These are phyloP conservation scores for Phoma sp. DNA, from an alignment of 2,329 filamentous ascomycete genomes.

Conservation along the genomic window DNA sequence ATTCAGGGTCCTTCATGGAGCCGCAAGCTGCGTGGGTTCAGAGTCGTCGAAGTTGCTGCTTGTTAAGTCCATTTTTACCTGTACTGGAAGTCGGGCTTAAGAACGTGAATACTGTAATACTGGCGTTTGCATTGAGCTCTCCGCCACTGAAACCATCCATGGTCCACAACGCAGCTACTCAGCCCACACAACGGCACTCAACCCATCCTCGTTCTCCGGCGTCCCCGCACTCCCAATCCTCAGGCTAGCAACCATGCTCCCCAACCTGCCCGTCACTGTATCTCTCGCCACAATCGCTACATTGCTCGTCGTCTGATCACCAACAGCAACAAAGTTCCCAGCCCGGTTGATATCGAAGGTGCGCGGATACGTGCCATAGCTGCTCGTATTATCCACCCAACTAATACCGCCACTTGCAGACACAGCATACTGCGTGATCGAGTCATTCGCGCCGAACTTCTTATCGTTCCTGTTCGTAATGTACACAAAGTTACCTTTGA, in stretches of 20 bases:
- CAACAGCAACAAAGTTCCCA: constrained; percentile 40
- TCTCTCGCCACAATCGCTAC: constrained; percentile 43
- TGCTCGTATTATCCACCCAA: constrained; percentile 38
- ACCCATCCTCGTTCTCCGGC: constrained; percentile 41
- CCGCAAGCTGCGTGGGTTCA: too few species aligned
- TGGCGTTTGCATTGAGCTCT: too few species aligned
- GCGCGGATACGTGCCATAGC: constrained; percentile 43
- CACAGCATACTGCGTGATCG: constrained; percentile 44
- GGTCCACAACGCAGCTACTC: constrained; percentile 25
- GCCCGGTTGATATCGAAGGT: constrained; percentile 46
- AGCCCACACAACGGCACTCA: constrained; percentile 45
- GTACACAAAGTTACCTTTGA: constrained; percentile 45
- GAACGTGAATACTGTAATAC: too few species aligned
- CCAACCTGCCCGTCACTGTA: constrained; percentile 35
- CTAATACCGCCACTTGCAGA: constrained; percentile 33
- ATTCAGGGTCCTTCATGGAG: too few species aligned
- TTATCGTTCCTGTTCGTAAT: constrained; percentile 47
- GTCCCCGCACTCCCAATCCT: constrained; percentile 34
- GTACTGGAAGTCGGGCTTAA: too few species aligned
- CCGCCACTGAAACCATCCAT: too few species aligned
- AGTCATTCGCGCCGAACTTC: constrained; percentile 43
- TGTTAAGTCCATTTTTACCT: too few species aligned
- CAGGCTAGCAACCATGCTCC: constrained; percentile 31
- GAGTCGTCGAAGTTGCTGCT: too few species aligned
- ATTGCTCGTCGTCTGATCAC: constrained; percentile 41